Evolutionary conservation across 208 protist genomes (phyloP), one percentile per base, ranked within the genome.

Genomic region (Leishmania arabica): DNA sequence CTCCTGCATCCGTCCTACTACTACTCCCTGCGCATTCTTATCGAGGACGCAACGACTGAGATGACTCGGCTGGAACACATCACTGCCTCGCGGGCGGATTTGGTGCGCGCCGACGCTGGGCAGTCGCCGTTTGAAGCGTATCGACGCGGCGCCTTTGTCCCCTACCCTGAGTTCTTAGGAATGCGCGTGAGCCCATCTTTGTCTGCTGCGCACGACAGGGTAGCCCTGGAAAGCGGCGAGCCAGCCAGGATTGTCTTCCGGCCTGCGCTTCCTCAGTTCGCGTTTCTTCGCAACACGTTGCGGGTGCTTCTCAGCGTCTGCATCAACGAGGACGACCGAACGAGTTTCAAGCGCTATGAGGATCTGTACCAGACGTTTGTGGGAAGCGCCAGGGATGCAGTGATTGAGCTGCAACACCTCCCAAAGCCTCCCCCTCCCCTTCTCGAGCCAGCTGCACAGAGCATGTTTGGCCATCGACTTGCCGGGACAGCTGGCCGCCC

Each of bases 251-350:
- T 95, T 64, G 90, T 93, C n/a, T 96, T 97, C 72, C 84, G 81
- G 2, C 94, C 94, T 19, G 76, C 94, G 6, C 75, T 97, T 47
- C 88, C 84, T 24, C 80, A 93, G 15, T 95, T 97, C 70, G 78
- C 74, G 60, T 93, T 95, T 76, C 75, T 96, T 7, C 83, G 87
- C 47, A 86, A 88, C 58, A 85, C 90, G 0, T 79, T 96, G 6
- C 82, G 84, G 24, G 37, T 97, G 66, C 91, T 96, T 77, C 88
- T 93, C 73, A 92, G 90, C 79, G 80, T 83, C 58, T 92, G 88
- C 79, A 37, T 96, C 40, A 90, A 88, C 49, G 94, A 93, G 68
- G 88, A 95, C 76, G 91, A 95, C 79, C 78, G 86, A n/a, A 93
- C 90, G 11, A 86, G 91, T 45, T 80, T 92, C 17, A 69, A 87